phyloP scores from a whole-genome alignment of 2,329 filamentous ascomycete species.

The Aureobasidium vineae region DNA sequence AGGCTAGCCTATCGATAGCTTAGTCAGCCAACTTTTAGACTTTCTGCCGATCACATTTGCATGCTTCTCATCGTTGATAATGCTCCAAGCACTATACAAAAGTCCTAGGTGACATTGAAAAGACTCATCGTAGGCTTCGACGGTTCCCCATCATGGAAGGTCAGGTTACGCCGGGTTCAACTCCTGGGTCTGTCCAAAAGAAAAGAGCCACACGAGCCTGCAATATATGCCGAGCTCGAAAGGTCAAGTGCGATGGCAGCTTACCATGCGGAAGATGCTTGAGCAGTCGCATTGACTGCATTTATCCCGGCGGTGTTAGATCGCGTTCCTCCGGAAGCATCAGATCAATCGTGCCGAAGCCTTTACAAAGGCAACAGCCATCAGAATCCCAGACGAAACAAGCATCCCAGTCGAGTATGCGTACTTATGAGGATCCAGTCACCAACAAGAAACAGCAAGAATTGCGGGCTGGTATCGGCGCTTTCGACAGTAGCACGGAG shows the following conservation, averaged over 20 bases:
- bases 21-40: neutral
- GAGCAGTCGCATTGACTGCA: neutral
- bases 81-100: neutral
- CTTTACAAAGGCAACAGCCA: neutral
- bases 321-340: conserved; percentile 1
- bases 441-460: conserved; percentile 25
- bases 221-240: conserved; percentile 22
- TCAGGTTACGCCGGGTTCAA: neutral
- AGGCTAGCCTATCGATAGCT: neutral
- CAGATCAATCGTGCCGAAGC: conserved; percentile 6
- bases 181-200: neutral
- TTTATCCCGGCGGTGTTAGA: neutral
- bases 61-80: neutral
- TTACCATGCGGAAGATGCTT: conserved; percentile 16
- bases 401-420: neutral
- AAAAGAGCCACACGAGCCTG: conserved; percentile 13
- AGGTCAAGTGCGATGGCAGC: conserved; percentile 23
- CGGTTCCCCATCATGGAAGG: neutral
- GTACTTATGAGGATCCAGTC: neutral
- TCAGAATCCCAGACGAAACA: neutral
- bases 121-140: neutral
- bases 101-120: neutral
- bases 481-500: conserved; percentile 16
- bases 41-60: neutral
- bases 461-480: conserved; percentile 22